A percentile compares a stretch with the other conserved stretches of the same genome.
These are phyloP conservation scores for Pelargonium citronellum DNA, from an alignment of 441 rosid genomes.

Conservation along the genomic window DNA sequence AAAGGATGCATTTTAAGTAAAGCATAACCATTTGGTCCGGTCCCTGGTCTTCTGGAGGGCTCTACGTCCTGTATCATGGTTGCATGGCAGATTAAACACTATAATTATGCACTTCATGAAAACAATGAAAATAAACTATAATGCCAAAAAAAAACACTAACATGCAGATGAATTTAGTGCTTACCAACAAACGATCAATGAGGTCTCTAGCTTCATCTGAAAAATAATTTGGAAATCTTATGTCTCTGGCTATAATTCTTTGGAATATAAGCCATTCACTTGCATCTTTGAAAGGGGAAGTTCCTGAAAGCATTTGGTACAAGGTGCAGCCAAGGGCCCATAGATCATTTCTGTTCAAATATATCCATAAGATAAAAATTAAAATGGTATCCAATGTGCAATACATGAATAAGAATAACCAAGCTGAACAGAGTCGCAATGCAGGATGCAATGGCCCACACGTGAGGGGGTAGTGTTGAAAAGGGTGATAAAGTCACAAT, in stretches of 20 bases:
- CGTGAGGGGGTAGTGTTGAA: too few species aligned
- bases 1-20: constrained; percentile 83
- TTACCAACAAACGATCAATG: constrained; percentile 79
- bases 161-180: constrained; percentile 26
- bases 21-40: constrained; percentile 80
- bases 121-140: background rate
- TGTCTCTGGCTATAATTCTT: constrained; percentile 92
- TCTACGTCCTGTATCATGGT: constrained; percentile 64
- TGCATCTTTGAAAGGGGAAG: constrained; percentile 97
- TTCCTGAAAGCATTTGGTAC: constrained; percentile 99
- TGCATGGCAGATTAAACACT: constrained; percentile 16
- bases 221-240: constrained; percentile 84
- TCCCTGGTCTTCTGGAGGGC: constrained; percentile 89
- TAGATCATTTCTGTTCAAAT: constrained; percentile 86
- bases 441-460: too few species aligned
- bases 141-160: background rate
- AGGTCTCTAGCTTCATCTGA: constrained; percentile 86
- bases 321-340: constrained; percentile 99
- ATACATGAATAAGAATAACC: background rate
- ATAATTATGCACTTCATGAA: constrained; percentile 7
- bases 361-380: constrained; percentile 27
- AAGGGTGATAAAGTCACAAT: too few species aligned
- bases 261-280: constrained; percentile 99
- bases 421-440: background rate
- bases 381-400: background rate